Base-by-base conservation (phyloP, 169 alveolate species). In the Plasmodium gonderi region DNA sequence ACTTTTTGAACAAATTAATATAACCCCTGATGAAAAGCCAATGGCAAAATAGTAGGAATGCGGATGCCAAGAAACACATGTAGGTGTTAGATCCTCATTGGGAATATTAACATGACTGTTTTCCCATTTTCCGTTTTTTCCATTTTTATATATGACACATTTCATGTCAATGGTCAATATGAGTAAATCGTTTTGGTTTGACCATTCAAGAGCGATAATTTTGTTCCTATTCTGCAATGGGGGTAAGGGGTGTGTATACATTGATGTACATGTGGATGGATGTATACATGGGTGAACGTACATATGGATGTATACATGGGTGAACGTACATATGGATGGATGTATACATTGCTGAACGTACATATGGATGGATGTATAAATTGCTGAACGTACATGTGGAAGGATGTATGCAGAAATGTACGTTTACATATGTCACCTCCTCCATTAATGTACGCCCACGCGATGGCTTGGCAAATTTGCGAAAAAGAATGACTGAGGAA, bases 31-130 rank as follows among this genome's bases (percentile, higher is more conserved):
- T 23, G 92, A 47, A 72, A 83, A 83, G 6, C 92, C 92, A 29
- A 83, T 83, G 31, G 92, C 92, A 26, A 83, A 83, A 23, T 79
- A 47, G 33, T 83, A n/a, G 45, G 92, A 29, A 83, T 69, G 75
- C 23, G 92, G 92, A 40, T 83, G 92, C 92, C 92, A 83, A 36
- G 80, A 83, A 54, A 60, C 83, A 47, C 92, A 83, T 49, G 92
- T 83, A 36, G 92, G 92, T 69, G 26, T 12, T 29, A 83, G 77
- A 38, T 83, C 92, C 42, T 83, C 83, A 3, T 79, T 47, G n/a
- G 83, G 60, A 23, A 83, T 83, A 76, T 76, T 69, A 47, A 83
- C 92, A 83, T 68, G 54, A 60, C 54, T 83, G 42, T 42, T 45
- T 68, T 29, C 29, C 92, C 92, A 83, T 69, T 40, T 49, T 45